A percentile compares a stretch with the other conserved stretches of the same genome.
Conservation (phyloP, 495 filamentous ascomycete species). For the Neurospora sp. region DNA sequence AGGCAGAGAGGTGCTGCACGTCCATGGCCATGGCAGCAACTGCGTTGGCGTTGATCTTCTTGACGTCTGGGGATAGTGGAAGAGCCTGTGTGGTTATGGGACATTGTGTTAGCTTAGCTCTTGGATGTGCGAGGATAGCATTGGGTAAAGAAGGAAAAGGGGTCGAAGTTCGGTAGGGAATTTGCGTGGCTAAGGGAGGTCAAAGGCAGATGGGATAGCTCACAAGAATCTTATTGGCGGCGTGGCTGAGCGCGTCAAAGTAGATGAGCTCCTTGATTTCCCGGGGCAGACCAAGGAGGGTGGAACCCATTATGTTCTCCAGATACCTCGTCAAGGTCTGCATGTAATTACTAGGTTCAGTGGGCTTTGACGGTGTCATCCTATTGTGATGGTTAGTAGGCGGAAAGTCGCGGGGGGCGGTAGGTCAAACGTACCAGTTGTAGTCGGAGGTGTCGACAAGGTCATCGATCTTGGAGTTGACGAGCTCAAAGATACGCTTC, state of each 20-base stretch:
- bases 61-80: constrained; percentile 69
- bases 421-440: constrained; percentile 53
- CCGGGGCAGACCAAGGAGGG: constrained; percentile 77
- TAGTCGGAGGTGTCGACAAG: constrained; percentile 95
- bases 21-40: constrained; percentile 72
- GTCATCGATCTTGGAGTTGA: constrained; percentile 98
- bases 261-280: constrained; percentile 97
- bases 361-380: constrained; percentile 53
- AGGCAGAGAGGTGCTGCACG: constrained; percentile 69
- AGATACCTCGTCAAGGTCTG: constrained; percentile 84
- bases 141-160: background rate
- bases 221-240: constrained; percentile 76
- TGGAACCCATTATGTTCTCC: constrained; percentile 94
- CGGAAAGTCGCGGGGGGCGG: background rate
- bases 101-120: background rate
- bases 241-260: constrained; percentile 89
- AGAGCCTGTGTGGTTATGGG: constrained; percentile 43
- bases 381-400: constrained; percentile 16
- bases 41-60: constrained; percentile 77
- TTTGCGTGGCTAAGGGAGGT: background rate
- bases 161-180: background rate
- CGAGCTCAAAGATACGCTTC: constrained; percentile 95
- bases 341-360: constrained; percentile 84
- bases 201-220: constrained; percentile 5
- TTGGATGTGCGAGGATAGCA: background rate